phyloP scores from a whole-genome alignment of 23 red algal genomes.

The Pyropia yezoensis region DNA sequence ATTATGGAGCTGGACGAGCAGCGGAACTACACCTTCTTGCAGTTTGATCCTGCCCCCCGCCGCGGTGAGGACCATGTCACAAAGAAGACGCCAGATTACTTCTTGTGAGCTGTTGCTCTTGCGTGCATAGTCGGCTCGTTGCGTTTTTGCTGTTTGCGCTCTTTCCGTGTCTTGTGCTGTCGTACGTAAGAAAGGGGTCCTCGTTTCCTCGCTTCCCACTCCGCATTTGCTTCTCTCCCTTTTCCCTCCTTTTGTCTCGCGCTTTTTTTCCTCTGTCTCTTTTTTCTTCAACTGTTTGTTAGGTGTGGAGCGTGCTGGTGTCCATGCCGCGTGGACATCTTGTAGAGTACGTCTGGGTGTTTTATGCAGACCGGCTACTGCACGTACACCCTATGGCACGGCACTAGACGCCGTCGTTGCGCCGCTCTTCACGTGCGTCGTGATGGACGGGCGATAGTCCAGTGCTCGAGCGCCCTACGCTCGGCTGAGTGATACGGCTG shows the following conservation, averaged over 20 bases:
- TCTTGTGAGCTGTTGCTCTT: constrained; percentile 34
- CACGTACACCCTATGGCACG: too few species aligned
- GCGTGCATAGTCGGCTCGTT: neutral
- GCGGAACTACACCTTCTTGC: constrained; percentile 97
- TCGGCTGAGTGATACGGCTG: too few species aligned
- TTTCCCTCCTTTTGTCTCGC: neutral
- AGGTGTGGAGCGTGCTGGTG: too few species aligned
- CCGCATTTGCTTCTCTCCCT: neutral
- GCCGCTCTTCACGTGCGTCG: too few species aligned
- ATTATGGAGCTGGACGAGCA: constrained; percentile 91
- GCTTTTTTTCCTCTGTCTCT: neutral
- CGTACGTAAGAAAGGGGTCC: constrained; percentile 1
- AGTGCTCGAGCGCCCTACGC: too few species aligned
- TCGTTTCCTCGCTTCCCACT: neutral
- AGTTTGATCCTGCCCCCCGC: constrained; percentile 97
- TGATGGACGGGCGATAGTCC: too few species aligned
- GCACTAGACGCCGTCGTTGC: too few species aligned
- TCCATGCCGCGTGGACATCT: too few species aligned
- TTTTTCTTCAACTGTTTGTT: constrained; percentile 3
- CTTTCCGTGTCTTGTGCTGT: neutral
- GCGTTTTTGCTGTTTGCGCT: neutral
- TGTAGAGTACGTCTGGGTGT: too few species aligned
- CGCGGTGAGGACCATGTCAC: constrained; percentile 94
- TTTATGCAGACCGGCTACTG: too few species aligned
- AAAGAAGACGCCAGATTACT: constrained; percentile 93